Percentiles rank a stretch among this genome's conserved stretches.
phyloP scores from a whole-genome alignment of 2,329 filamentous ascomycete genomes.

The Basipetospora chlamydospora region DNA sequence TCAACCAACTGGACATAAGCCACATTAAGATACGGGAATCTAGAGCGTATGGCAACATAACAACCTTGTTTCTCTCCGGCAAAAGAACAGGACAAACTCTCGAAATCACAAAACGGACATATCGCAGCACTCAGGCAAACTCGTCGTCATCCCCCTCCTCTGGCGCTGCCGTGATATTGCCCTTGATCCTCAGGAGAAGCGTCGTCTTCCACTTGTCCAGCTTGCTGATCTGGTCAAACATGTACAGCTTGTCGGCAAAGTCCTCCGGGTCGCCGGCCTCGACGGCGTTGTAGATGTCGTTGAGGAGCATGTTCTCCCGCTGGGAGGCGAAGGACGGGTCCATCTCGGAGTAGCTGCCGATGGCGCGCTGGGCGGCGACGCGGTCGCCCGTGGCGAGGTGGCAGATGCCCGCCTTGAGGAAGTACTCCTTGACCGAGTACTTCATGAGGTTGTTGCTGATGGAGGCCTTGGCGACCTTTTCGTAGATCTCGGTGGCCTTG shows the following conservation, averaged over 20 bases:
- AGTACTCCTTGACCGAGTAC: constrained; percentile 90
- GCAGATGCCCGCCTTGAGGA: constrained; percentile 87
- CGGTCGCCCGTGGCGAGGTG: constrained; percentile 61
- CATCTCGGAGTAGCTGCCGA: constrained; percentile 69
- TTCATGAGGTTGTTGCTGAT: constrained; percentile 87
- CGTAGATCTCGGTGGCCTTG: constrained; percentile 68
- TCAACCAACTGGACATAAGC: no score
- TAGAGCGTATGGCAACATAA: no score
- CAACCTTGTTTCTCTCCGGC: no score
- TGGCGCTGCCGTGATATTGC: constrained; percentile 50
- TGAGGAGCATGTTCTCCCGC: constrained; percentile 68
- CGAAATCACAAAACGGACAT: not conserved
- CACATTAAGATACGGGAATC: no score
- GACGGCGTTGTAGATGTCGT: constrained; percentile 61
- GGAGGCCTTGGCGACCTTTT: constrained; percentile 63
- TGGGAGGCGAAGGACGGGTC: constrained; percentile 64
- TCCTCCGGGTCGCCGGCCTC: constrained; percentile 66
- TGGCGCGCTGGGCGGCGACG: constrained; percentile 62
- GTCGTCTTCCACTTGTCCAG: constrained; percentile 96
- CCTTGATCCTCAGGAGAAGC: constrained; percentile 69
- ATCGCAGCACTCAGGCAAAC: constrained; percentile 8
- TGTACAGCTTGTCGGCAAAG: constrained; percentile 75
- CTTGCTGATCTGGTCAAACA: constrained; percentile 85
- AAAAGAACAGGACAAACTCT: no score
- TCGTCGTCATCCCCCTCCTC: constrained; percentile 18